A percentile compares a stretch with the other conserved stretches of the same genome.
Conservation (phyloP, 257 asterid species). For the Solanum lycopersicoides region DNA sequence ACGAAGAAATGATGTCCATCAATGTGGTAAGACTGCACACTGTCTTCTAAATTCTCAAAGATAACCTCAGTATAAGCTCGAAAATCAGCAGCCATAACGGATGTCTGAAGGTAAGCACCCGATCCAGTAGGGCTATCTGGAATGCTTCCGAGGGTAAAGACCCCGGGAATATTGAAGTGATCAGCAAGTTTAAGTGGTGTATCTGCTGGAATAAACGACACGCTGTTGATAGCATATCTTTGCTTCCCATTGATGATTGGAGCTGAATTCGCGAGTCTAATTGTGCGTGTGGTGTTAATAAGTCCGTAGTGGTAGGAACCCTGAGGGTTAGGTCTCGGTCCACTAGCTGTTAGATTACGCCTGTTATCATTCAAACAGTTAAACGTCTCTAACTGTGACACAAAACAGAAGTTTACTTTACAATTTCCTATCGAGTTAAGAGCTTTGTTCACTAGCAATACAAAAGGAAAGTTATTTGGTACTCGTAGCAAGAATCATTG, state of each 20-base stretch:
- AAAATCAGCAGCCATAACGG: conserved; percentile 28
- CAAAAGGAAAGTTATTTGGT: not conserved
- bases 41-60: conserved; percentile 14
- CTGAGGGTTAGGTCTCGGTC: conserved; percentile 27
- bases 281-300: conserved; percentile 19
- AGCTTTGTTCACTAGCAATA: not conserved
- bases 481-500: not conserved
- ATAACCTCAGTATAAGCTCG: conserved; percentile 19
- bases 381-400: not conserved
- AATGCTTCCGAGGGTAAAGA: conserved; percentile 14
- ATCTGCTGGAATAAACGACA: conserved; percentile 18
- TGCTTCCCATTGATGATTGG: conserved; percentile 19
- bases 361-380: not conserved
- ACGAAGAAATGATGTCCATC: conserved; percentile 9
- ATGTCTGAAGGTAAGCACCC: conserved; percentile 16
- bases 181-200: conserved; percentile 32
- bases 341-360: conserved; percentile 25
- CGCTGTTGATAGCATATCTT: conserved; percentile 22
- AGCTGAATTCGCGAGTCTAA: conserved; percentile 15
- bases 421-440: no score
- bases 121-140: conserved; percentile 13
- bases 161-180: conserved; percentile 21
- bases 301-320: conserved; percentile 26
- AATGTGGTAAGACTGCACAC: conserved; percentile 8
- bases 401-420: no score